These are phyloP conservation scores for Phlegmacium glaucopus DNA, from an alignment of 768 basidiomycete genomes.

Conservation along the genomic window DNA sequence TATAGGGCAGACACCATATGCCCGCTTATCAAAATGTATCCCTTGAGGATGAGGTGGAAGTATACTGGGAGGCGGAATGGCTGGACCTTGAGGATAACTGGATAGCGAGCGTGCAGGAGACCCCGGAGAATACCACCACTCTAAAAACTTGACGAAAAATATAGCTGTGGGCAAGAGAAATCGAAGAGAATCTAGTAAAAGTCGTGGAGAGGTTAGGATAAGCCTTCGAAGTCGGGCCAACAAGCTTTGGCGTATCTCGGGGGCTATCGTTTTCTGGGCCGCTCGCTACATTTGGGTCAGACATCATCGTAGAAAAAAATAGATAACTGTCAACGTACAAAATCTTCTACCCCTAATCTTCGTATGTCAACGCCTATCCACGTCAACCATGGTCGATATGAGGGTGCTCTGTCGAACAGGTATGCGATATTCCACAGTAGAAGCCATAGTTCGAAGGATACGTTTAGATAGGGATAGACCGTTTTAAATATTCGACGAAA, in stretches of 20 bases:
- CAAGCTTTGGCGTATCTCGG: slow-evolving; percentile 32
- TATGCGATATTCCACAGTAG: slow-evolving; percentile 85
- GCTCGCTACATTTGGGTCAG: slow-evolving; percentile 32
- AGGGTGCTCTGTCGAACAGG: slow-evolving; percentile 81
- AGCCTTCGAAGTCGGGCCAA: slow-evolving; percentile 43
- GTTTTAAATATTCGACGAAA: slow-evolving; percentile 64
- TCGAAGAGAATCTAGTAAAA: slow-evolving; percentile 74
- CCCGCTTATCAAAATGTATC: slow-evolving; percentile 54
- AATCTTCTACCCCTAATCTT: slow-evolving; percentile 74
- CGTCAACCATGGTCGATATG: slow-evolving; percentile 88
- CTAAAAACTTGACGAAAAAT: slow-evolving; percentile 93
- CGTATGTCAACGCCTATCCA: slow-evolving; percentile 85
- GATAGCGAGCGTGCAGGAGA: slow-evolving; percentile 80
- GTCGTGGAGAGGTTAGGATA: slow-evolving; percentile 51
- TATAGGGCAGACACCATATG: slow-evolving; percentile 84
- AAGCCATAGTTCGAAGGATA: slow-evolving; percentile 76
- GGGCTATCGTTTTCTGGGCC: slow-evolving; percentile 25
- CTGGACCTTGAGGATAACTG: slow-evolving; percentile 59
- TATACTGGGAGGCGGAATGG: slow-evolving; percentile 74
- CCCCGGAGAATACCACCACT: slow-evolving; percentile 98
- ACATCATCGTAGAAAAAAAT: slow-evolving; percentile 1
- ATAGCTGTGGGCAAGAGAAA: slow-evolving; percentile 84
- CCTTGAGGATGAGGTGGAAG: slow-evolving; percentile 74
- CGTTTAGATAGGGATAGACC: slow-evolving; percentile 81
- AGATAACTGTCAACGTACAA: slow-evolving; percentile 44